These are phyloP conservation scores for Hypomontagnella monticulosa DNA, from an alignment of 495 filamentous ascomycete genomes.

Conservation along the genomic window DNA sequence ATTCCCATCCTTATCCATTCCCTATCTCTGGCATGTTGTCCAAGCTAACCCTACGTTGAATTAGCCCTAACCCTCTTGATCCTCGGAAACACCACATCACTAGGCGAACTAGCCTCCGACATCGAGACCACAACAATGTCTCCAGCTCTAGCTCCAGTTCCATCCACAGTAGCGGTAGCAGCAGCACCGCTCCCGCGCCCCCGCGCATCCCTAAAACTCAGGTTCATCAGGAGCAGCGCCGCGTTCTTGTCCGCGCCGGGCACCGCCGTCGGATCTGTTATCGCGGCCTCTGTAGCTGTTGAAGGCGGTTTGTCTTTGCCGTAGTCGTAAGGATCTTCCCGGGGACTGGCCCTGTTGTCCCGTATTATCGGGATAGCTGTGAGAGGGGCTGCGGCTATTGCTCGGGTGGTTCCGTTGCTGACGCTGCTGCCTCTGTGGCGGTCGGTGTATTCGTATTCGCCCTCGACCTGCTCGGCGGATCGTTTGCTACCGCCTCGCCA, in stretches of 20 bases:
- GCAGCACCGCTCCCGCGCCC: constrained; percentile 4
- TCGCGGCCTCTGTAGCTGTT: neutral
- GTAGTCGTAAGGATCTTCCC: neutral
- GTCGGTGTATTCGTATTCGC: constrained; percentile 35
- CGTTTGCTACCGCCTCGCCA: constrained; percentile 30
- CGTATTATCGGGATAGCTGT: too few species aligned
- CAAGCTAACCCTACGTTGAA: constrained; percentile 43
- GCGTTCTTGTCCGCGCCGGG: constrained; percentile 61
- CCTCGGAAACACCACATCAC: constrained; percentile 30
- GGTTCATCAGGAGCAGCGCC: constrained; percentile 64
- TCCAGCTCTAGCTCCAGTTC: constrained; percentile 13
- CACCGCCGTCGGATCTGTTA: neutral
- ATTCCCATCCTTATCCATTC: neutral
- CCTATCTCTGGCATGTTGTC: too few species aligned
- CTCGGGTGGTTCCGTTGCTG: neutral
- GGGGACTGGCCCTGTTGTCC: neutral
- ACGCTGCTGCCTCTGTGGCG: neutral
- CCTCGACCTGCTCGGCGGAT: constrained; percentile 30
- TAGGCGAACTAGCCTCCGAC: constrained; percentile 18
- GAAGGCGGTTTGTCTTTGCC: constrained; percentile 14
- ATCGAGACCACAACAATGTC: constrained; percentile 14
- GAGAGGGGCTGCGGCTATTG: neutral
- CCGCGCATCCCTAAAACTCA: constrained; percentile 59
- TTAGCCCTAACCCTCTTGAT: constrained; percentile 51
- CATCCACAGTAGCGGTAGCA: neutral